Conservation (phyloP, 1,284 basidiomycete species). For the Erythrobasidium hasegawianum region DNA sequence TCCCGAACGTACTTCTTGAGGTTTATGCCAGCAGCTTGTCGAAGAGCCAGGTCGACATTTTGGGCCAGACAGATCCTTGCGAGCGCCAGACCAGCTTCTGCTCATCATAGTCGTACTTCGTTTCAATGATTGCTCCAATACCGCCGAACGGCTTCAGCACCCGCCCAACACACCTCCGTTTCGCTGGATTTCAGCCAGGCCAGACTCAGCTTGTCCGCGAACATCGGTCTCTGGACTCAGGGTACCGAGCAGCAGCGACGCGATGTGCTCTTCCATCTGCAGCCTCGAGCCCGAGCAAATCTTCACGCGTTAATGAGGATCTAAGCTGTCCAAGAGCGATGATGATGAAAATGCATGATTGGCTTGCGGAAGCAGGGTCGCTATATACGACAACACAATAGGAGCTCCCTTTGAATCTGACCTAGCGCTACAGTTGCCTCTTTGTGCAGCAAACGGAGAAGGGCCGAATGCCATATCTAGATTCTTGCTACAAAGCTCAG, state of each 20-base stretch:
- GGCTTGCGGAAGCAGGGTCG: too few relatives aligned
- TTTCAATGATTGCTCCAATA: neutral
- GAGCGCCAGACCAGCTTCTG: conserved; percentile 68
- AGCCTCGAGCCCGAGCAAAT: neutral
- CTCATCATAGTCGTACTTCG: neutral
- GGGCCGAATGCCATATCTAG: too few relatives aligned
- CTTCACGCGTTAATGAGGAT: neutral
- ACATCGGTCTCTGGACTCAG: conserved; percentile 38
- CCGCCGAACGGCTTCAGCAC: neutral
- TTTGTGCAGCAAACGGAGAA: too few relatives aligned
- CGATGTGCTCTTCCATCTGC: conserved; percentile 57
- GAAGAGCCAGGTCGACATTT: conserved; percentile 60
- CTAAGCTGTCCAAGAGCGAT: too few relatives aligned
- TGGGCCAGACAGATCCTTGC: conserved; percentile 64
- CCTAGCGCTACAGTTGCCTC: too few relatives aligned
- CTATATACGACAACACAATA: too few relatives aligned
- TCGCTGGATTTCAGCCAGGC: conserved; percentile 49
- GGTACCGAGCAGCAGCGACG: conserved; percentile 58
- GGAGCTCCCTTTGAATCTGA: too few relatives aligned
- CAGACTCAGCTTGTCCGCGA: conserved; percentile 34
- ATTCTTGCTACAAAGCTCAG: too few relatives aligned
- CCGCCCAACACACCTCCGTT: conserved; percentile 29
- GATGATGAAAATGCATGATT: too few relatives aligned
- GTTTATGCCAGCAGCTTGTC: conserved; percentile 80
- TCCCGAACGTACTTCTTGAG: conserved; percentile 80